Conservation (phyloP, 1,139 yeast genomes). For the Yamadazyma triangularis region DNA sequence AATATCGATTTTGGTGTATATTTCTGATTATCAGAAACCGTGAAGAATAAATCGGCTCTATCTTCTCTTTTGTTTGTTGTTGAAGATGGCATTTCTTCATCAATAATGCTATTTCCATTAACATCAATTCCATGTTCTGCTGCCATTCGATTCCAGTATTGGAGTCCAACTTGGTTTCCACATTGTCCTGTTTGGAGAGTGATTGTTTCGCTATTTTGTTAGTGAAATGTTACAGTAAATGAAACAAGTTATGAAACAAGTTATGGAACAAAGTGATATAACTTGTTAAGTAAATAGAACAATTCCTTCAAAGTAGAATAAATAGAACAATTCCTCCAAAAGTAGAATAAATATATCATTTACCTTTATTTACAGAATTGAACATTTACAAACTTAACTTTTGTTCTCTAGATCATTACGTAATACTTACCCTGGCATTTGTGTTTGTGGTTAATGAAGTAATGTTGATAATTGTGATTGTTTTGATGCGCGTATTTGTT, state of each 20-base stretch:
- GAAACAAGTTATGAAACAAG: too few relatives aligned
- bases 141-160: conserved; percentile 90
- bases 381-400: too few relatives aligned
- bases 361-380: too few relatives aligned
- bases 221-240: conserved; percentile 22
- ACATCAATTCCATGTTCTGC: conserved; percentile 77
- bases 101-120: conserved; percentile 48
- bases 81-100: conserved; percentile 27
- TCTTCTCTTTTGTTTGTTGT: conserved; percentile 48
- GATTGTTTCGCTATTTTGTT: conserved; percentile 35
- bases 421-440: conserved; percentile 32
- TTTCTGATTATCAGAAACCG: conserved; percentile 62
- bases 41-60: conserved; percentile 81
- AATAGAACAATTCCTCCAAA: too few relatives aligned
- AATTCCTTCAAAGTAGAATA: too few relatives aligned
- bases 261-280: too few relatives aligned
- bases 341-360: too few relatives aligned
- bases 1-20: conserved; percentile 86
- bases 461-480: too few relatives aligned
- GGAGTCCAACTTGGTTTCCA: conserved; percentile 93
- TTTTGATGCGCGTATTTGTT: conserved; percentile 2
- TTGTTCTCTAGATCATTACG: too few relatives aligned
- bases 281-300: background rate
- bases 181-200: conserved; percentile 72
- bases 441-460: conserved; percentile 5